These are phyloP conservation scores for Solanum gracilifrons DNA, from an alignment of 257 asterid species.

Conservation along the genomic window DNA sequence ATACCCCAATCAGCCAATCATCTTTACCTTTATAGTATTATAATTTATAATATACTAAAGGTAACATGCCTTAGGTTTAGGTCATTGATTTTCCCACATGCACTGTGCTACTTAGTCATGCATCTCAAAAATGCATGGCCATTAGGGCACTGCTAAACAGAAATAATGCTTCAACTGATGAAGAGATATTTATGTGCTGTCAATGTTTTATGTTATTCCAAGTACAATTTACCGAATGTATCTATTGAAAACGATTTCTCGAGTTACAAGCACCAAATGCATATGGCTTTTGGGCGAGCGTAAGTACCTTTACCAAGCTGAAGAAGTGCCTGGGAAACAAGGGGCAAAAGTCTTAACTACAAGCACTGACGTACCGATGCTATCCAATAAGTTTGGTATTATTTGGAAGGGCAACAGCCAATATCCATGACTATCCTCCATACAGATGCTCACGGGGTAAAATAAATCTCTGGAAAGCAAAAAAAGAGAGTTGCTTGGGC, in stretches of 20 bases:
- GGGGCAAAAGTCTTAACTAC: background rate
- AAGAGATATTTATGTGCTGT: background rate
- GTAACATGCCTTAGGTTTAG: background rate
- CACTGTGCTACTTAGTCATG: background rate
- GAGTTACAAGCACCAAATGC: background rate
- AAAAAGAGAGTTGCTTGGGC: conserved; percentile 4
- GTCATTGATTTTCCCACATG: background rate
- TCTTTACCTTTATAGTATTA: conserved; percentile 33
- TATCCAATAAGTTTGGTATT: conserved; percentile 5
- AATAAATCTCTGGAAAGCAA: background rate
- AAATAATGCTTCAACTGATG: background rate
- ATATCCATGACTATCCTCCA: background rate
- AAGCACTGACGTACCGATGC: background rate
- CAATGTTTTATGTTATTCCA: background rate
- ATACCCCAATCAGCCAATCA: conserved; percentile 19
- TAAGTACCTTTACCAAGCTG: background rate
- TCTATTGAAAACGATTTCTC: background rate
- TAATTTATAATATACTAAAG: background rate
- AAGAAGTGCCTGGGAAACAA: background rate
- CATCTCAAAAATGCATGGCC: background rate
- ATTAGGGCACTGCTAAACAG: background rate
- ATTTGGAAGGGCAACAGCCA: background rate
- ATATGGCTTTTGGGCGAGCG: background rate
- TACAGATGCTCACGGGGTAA: background rate
- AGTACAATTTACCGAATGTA: background rate